Conservation (phyloP, 768 basidiomycete species). For the Russula sp. region DNA sequence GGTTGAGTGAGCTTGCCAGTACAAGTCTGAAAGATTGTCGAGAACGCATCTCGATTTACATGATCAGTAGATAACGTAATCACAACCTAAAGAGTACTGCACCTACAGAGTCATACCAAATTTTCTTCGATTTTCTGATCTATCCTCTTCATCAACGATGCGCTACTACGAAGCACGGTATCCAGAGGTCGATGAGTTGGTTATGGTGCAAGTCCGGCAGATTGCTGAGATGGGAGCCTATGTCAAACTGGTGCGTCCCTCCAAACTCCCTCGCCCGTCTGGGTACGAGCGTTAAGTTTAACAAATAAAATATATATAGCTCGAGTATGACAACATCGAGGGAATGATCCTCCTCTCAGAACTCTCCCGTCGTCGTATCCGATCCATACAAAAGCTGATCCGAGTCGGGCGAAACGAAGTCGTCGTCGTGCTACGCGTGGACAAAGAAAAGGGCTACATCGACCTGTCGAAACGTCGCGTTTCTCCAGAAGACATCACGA, state of each 20-base stretch:
- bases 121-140: too few species aligned
- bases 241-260: constrained; percentile 80
- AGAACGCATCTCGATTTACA: too few species aligned
- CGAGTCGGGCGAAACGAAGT: constrained; percentile 97
- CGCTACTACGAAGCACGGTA: constrained; percentile 92
- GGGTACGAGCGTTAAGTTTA: background rate
- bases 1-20: too few species aligned
- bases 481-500: constrained; percentile 96
- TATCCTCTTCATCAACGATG: constrained; percentile 45
- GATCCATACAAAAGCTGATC: constrained; percentile 97
- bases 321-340: constrained; percentile 98
- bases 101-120: background rate
- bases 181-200: constrained; percentile 95
- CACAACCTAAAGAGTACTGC: too few species aligned
- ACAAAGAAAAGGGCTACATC: constrained; percentile 99
- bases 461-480: constrained; percentile 98
- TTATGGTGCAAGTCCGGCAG: constrained; percentile 99
- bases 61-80: too few species aligned
- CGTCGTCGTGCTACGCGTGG: constrained; percentile 95
- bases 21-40: too few species aligned
- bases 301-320: constrained; percentile 45
- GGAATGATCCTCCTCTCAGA: constrained; percentile 99
- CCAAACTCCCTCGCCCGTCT: too few species aligned
- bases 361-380: constrained; percentile 90
- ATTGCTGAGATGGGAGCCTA: constrained; percentile 99